phyloP scores from a whole-genome alignment of 1,284 basidiomycete species.

The Athelia psychrophila region DNA sequence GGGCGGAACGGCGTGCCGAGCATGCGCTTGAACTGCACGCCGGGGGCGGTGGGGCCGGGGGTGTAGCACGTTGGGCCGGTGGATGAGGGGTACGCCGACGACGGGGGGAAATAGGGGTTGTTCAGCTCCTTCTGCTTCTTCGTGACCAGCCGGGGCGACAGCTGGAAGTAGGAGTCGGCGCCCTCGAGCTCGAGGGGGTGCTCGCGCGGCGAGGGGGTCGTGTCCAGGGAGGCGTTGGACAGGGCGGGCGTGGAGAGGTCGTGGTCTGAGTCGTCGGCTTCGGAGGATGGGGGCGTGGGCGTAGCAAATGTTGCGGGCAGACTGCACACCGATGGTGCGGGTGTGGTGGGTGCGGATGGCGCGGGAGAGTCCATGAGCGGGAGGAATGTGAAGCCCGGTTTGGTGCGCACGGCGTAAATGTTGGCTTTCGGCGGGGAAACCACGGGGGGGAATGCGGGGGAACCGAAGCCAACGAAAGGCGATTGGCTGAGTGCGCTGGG shows the following conservation, averaged over 20 bases:
- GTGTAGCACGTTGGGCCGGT: too few relatives aligned
- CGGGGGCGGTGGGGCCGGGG: too few relatives aligned
- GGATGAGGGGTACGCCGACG: background rate
- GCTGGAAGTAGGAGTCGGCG: slow-evolving; percentile 3
- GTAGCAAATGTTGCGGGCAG: too few relatives aligned
- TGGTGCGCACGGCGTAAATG: slow-evolving; percentile 12
- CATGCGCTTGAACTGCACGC: too few relatives aligned
- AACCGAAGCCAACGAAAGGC: slow-evolving; percentile 9
- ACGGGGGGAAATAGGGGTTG: background rate
- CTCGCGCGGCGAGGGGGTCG: slow-evolving; percentile 31
- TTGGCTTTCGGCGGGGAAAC: background rate
- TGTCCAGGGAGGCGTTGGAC: slow-evolving; percentile 35
- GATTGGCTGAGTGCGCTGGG: slow-evolving; percentile 6
- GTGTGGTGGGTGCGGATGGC: slow-evolving; percentile 1
- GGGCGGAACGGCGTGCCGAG: too few relatives aligned
- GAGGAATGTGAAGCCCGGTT: slow-evolving; percentile 35
- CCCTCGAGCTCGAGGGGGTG: slow-evolving; percentile 17
- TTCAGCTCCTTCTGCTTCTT: background rate
- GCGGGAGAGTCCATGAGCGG: slow-evolving; percentile 38
- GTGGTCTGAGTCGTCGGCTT: background rate
- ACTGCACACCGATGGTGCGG: background rate
- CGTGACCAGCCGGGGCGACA: background rate
- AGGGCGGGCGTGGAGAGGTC: slow-evolving; percentile 36
- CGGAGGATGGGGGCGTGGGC: background rate
- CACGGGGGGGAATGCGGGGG: slow-evolving; percentile 21